phyloP scores from a whole-genome alignment of 1,284 basidiomycete species.

The Apiotrichum sp. region DNA sequence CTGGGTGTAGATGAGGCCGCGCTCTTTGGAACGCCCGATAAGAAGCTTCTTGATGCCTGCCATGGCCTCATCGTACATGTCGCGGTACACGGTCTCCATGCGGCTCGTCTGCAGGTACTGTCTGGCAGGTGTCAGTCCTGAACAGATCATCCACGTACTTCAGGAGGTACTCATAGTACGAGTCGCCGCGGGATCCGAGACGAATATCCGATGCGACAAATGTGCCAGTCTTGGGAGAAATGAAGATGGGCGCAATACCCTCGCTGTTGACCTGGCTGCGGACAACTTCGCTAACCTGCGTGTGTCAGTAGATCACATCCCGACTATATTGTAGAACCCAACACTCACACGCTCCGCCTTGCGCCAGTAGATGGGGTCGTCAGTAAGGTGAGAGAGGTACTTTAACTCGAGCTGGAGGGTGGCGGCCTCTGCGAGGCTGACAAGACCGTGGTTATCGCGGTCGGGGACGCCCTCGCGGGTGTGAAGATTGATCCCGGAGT shows the following conservation, averaged over 20 bases:
- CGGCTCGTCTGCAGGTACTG: conserved; percentile 56
- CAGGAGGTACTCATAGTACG: conserved; percentile 89
- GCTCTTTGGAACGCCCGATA: conserved; percentile 57
- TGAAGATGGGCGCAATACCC: conserved; percentile 76
- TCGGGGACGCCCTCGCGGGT: conserved; percentile 61
- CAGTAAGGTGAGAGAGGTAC: conserved; percentile 76
- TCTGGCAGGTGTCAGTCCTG: neutral
- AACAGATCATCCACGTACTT: conserved; percentile 46
- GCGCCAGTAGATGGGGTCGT: conserved; percentile 71
- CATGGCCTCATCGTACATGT: conserved; percentile 86
- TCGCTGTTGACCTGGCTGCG: conserved; percentile 59
- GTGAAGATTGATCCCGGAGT: conserved; percentile 70
- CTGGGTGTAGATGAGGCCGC: conserved; percentile 67
- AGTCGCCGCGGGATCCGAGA: conserved; percentile 86
- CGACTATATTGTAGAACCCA: neutral
- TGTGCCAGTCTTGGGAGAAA: conserved; percentile 63
- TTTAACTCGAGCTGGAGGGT: conserved; percentile 85
- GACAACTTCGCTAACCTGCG: conserved; percentile 50
- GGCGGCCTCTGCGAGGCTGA: conserved; percentile 76
- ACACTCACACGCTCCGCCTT: conserved; percentile 62
- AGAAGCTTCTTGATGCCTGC: conserved; percentile 70
- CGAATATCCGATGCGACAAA: conserved; percentile 74
- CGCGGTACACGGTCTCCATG: conserved; percentile 70
- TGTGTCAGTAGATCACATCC: neutral
- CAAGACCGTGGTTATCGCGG: conserved; percentile 58